Evolutionary conservation across 1,139 yeast genomes (phyloP), one percentile per base, ranked within the genome.

Genomic region (Yamadazyma jaroonii): DNA sequence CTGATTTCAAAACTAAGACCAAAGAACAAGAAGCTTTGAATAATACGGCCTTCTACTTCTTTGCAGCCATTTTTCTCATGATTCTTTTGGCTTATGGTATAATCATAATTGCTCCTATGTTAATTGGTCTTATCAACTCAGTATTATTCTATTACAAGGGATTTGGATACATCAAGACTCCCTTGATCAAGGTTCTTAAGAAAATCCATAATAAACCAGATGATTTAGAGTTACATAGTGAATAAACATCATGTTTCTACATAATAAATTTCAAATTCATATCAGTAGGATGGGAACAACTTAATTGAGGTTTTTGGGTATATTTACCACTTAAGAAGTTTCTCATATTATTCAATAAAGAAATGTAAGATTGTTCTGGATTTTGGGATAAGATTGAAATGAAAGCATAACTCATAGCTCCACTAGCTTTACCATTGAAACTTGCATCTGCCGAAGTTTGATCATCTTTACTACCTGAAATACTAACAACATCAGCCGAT

Each of bases 341-440:
- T 58, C 97, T 76, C 83, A 88, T 84, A 49, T 83, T 81, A 61
- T 88, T 88, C 59, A 90, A 71, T 50, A 90, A 69, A 10, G 90
- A 77, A 50, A 88, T 59, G 57, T 84, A 90, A 23, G 84, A 72
- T 64, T 89, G 96, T 50, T 79, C 74, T 4, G 90, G 86, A 53
- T 78, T 75, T 40, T 72, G 71, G 25, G 71, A 58, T 68, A 90
- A 66, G 17, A 85, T 94, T 45, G 76, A 73, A 43, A 88, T 77
- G 54, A 90, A 89, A 1, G 97, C 85, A 73, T 84, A 88, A 35
- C 95, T 84, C 95, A 90, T 87, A 15, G 97, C 97, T 41, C 97
- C 97, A 0, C 96, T 88, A 31, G 85, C 80, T 31, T 64, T 65
- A 20, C 96, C 95, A 36, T 78, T 80, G 54, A 84, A 90, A 21